A percentile compares a stretch with the other conserved stretches of the same genome.
Evolutionary conservation across 2,329 filamentous ascomycete species (phyloP).

Genomic region (Beauveria australis): DNA sequence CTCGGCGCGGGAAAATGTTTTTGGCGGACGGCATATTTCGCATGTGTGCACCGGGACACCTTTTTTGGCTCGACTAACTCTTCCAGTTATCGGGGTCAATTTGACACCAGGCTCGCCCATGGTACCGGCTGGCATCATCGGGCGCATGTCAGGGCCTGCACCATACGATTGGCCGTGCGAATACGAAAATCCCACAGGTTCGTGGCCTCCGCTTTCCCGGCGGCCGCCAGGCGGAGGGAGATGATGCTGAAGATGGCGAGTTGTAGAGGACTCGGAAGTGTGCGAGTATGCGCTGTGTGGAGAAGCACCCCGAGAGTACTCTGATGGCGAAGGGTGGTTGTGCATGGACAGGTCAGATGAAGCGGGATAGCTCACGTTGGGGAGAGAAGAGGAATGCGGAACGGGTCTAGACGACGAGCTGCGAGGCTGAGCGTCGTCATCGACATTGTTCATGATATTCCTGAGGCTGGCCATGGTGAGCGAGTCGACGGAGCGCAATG

Average conservation of each 20-base stretch:
- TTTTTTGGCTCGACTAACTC: slow-evolving; percentile 51
- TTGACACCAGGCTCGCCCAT: slow-evolving; percentile 35
- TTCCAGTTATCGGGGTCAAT: slow-evolving; percentile 47
- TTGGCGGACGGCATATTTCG: slow-evolving; percentile 41
- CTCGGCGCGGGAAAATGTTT: slow-evolving; percentile 55
- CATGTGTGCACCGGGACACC: slow-evolving; percentile 50
- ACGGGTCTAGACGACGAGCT: not conserved
- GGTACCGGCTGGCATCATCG: slow-evolving; percentile 26
- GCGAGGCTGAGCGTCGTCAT: slow-evolving; percentile 32
- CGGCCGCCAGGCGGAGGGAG: not conserved
- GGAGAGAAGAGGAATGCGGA: not conserved
- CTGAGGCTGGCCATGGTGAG: slow-evolving; percentile 45
- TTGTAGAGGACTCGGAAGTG: slow-evolving; percentile 3
- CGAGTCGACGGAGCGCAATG: slow-evolving; percentile 28
- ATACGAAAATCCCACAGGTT: slow-evolving; percentile 5
- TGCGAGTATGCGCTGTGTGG: slow-evolving; percentile 18
- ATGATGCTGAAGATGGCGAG: slow-evolving; percentile 7
- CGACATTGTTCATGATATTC: slow-evolving; percentile 49
- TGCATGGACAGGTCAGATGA: slow-evolving; percentile 22
- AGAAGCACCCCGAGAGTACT: slow-evolving; percentile 28
- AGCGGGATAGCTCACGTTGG: slow-evolving; percentile 30
- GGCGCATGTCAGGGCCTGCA: slow-evolving; percentile 25
- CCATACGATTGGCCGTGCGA: slow-evolving; percentile 3
- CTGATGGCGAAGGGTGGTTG: slow-evolving; percentile 22
- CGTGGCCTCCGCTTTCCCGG: not conserved